Conservation (phyloP, 805 yeast species). For the Zygosaccharomyces bisporus region DNA sequence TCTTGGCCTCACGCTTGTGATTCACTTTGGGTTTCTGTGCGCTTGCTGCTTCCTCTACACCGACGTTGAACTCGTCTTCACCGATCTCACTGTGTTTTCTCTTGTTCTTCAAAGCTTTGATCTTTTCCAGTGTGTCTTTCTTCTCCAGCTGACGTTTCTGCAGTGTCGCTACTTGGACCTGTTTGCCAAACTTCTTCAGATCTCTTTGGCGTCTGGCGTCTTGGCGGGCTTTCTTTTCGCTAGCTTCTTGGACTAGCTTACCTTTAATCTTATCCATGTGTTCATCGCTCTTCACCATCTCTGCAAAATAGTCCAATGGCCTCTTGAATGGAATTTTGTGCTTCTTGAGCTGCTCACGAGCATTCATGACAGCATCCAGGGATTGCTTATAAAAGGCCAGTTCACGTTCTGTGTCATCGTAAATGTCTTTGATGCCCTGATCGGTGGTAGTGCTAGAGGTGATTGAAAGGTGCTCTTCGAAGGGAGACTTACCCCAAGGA, state of each 20-base stretch:
- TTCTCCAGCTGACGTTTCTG: conserved; percentile 93
- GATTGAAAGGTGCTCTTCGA: conserved; percentile 79
- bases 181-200: conserved; percentile 95
- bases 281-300: conserved; percentile 96
- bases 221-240: conserved; percentile 83
- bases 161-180: conserved; percentile 88
- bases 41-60: conserved; percentile 69
- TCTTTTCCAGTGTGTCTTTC: conserved; percentile 83
- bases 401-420: conserved; percentile 95
- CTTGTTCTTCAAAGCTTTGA: conserved; percentile 86
- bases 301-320: conserved; percentile 95
- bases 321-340: conserved; percentile 84
- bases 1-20: conserved; percentile 64
- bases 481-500: conserved; percentile 58
- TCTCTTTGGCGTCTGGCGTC: conserved; percentile 93
- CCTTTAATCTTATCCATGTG: conserved; percentile 93
- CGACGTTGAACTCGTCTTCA: conserved; percentile 64
- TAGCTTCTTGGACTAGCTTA: conserved; percentile 73
- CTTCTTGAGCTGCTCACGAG: conserved; percentile 59
- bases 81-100: conserved; percentile 69
- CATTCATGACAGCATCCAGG: conserved; percentile 72
- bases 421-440: conserved; percentile 72
- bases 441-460: conserved; percentile 59
- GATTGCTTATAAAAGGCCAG: conserved; percentile 94
- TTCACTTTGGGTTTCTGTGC: conserved; percentile 56